Evolutionary conservation across 306 rosid species (phyloP).

Genomic region (Trifolium repens): DNA sequence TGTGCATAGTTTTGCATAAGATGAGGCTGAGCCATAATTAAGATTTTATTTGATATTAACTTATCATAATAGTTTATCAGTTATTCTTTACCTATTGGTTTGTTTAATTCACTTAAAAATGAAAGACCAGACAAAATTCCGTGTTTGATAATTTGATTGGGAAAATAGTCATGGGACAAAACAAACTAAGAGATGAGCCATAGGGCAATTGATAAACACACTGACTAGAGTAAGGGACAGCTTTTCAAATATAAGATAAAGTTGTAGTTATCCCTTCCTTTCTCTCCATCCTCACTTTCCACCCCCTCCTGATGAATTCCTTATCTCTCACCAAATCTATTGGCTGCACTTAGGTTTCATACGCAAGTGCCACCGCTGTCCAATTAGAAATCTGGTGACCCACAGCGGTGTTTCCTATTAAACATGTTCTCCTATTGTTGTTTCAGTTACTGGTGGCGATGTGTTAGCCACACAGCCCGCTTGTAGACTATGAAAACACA

Average conservation of each 20-base stretch:
- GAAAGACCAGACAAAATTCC: neutral
- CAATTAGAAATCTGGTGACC: neutral
- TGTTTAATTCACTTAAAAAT: neutral
- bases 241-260: neutral
- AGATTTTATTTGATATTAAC: slow-evolving; percentile 35
- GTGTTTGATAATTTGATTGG: neutral
- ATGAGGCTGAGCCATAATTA: slow-evolving; percentile 15
- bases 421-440: neutral
- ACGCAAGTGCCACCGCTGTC: neutral
- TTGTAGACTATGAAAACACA: neutral
- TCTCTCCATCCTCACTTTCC: neutral
- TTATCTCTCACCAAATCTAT: neutral
- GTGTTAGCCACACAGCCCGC: too few relatives aligned
- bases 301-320: neutral
- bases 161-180: slow-evolving; percentile 3
- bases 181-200: neutral
- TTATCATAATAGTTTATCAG: slow-evolving; percentile 8
- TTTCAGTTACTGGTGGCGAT: neutral
- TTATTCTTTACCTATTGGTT: slow-evolving; percentile 6
- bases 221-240: neutral
- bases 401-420: neutral
- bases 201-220: neutral
- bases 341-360: neutral
- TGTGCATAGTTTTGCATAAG: slow-evolving; percentile 5
- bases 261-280: neutral